Conservation (phyloP, 2,329 filamentous ascomycete species). For the Pochonia chlamydosporia region DNA sequence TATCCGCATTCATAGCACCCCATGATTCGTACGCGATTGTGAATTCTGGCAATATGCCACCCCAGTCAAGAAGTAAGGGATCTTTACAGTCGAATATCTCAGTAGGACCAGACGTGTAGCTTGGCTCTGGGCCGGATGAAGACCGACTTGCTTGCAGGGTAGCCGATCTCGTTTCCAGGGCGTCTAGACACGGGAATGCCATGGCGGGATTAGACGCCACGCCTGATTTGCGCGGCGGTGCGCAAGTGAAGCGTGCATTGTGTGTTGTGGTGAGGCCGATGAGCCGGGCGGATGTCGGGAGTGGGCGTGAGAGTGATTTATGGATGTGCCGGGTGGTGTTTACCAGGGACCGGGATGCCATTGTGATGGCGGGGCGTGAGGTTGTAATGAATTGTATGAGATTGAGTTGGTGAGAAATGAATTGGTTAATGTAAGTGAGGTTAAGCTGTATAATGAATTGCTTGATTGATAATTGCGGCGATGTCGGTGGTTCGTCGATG, state of each 20-base stretch:
- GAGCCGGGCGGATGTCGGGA: constrained; percentile 2
- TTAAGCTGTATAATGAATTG: background rate
- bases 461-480: constrained; percentile 2
- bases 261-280: constrained; percentile 1
- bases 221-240: constrained; percentile 16
- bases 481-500: constrained; percentile 4
- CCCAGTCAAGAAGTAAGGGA: constrained; percentile 86
- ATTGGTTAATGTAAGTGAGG: background rate
- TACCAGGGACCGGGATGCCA: constrained; percentile 11
- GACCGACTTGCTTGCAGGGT: constrained; percentile 51
- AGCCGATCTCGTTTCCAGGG: constrained; percentile 71
- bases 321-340: constrained; percentile 9
- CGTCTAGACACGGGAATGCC: constrained; percentile 86
- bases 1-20: constrained; percentile 74
- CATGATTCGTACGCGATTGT: constrained; percentile 91
- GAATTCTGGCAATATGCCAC: constrained; percentile 83
- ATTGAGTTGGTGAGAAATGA: background rate
- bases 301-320: constrained; percentile 1
- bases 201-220: constrained; percentile 73
- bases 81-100: constrained; percentile 67
- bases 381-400: background rate
- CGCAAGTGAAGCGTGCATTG: background rate
- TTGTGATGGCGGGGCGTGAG: constrained; percentile 1
- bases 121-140: constrained; percentile 79
- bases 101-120: constrained; percentile 87